Conservation (phyloP, 2,329 filamentous ascomycete species). For the Xenoacremonium recifei region DNA sequence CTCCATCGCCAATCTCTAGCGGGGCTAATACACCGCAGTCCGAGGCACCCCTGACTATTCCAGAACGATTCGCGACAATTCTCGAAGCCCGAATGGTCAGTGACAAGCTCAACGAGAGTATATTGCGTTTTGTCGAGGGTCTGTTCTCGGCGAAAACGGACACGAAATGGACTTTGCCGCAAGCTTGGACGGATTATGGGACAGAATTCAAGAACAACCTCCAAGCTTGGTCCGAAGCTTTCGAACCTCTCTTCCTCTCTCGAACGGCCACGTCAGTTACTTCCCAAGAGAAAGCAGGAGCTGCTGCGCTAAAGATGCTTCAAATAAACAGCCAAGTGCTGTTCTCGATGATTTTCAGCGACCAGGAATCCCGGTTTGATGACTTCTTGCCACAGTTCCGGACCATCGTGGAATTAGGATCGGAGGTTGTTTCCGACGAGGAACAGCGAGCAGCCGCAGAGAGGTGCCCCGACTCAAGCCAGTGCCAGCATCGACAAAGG, state of each 20-base stretch:
- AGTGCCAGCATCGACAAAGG: slow-evolving; percentile 40
- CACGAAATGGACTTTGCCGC: slow-evolving; percentile 52
- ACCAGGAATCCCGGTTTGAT: slow-evolving; percentile 59
- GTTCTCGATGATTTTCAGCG: slow-evolving; percentile 60
- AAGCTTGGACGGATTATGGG: slow-evolving; percentile 46
- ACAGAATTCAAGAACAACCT: slow-evolving; percentile 48
- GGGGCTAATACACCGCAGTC: slow-evolving; percentile 42
- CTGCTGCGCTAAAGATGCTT: slow-evolving; percentile 61
- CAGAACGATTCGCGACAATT: slow-evolving; percentile 44
- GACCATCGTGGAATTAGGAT: slow-evolving; percentile 55
- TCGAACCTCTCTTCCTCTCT: slow-evolving; percentile 51
- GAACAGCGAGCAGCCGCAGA: slow-evolving; percentile 49
- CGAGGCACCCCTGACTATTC: slow-evolving; percentile 18
- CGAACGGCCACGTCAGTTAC: slow-evolving; percentile 48
- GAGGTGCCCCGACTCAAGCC: slow-evolving; percentile 42
- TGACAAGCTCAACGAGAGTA: slow-evolving; percentile 55
- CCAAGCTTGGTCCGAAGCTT: slow-evolving; percentile 54
- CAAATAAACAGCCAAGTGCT: slow-evolving; percentile 58
- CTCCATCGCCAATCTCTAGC: slow-evolving; percentile 38
- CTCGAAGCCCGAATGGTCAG: slow-evolving; percentile 56
- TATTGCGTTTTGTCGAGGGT: slow-evolving; percentile 58
- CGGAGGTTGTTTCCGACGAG: slow-evolving; percentile 59
- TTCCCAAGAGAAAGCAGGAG: slow-evolving; percentile 57
- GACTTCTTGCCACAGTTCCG: slow-evolving; percentile 50
- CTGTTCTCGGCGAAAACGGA: slow-evolving; percentile 48